Percentiles rank a stretch among this genome's conserved stretches.
phyloP scores from a whole-genome alignment of 1,139 yeast species.

The Nakaseomyces delphensis region DNA sequence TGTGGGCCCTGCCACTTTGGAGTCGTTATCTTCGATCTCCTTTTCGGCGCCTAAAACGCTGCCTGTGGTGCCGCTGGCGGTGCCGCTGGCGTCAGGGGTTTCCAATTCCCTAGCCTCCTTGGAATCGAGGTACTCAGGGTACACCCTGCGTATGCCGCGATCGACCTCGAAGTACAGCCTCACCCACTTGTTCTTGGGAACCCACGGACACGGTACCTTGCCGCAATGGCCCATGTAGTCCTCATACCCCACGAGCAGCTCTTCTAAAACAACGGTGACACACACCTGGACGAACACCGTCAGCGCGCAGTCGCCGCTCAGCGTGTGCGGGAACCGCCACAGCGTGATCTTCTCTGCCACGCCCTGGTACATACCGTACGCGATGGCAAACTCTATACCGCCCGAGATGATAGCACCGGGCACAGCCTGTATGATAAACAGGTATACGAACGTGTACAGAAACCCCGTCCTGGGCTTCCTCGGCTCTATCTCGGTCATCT shows the following conservation, averaged over 20 bases:
- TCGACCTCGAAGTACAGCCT: conserved; percentile 5
- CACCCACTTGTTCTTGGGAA: conserved; percentile 5
- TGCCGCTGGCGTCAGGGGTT: background rate
- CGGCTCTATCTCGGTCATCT: background rate
- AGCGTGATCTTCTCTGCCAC: conserved; percentile 13
- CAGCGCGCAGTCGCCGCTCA: conserved; percentile 25
- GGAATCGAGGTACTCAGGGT: conserved; percentile 1
- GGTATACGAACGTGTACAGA: conserved; percentile 10
- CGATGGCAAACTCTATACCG: conserved; percentile 23
- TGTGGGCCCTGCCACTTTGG: background rate
- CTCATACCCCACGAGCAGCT: conserved; percentile 17
- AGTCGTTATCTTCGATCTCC: background rate
- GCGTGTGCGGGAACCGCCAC: conserved; percentile 25
- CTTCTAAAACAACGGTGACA: conserved; percentile 20
- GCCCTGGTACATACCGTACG: conserved; percentile 24
- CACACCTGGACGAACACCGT: conserved; percentile 21
- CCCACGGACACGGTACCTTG: conserved; percentile 2
- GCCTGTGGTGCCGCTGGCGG: background rate
- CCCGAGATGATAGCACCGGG: conserved; percentile 21
- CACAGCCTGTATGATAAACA: conserved; percentile 12
- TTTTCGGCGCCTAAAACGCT: background rate
- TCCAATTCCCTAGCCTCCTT: background rate
- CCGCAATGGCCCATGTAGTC: background rate
- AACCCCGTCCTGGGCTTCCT: conserved; percentile 1
- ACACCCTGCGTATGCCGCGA: conserved; percentile 1